phyloP scores from a whole-genome alignment of 176 grass and related monocot species.

The Oryza officinalis region DNA sequence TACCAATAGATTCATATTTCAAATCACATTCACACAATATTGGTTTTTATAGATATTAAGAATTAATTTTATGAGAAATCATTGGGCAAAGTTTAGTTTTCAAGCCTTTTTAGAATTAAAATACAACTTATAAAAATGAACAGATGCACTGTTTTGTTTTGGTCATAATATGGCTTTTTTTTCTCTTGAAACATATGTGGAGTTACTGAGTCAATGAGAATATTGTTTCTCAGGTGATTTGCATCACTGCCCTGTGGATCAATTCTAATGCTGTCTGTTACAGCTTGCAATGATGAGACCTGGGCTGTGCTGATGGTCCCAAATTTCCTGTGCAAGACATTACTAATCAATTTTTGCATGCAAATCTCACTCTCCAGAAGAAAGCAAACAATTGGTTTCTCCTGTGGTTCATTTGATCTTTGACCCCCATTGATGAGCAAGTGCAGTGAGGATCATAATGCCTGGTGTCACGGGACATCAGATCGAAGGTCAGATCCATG shows the following conservation, averaged over 20 bases:
- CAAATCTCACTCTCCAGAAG: not conserved
- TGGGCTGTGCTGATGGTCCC: constrained; percentile 20
- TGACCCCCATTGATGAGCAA: constrained; percentile 34
- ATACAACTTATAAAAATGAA: not conserved
- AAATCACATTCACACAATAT: not conserved
- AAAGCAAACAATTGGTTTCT: not conserved
- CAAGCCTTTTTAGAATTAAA: not conserved
- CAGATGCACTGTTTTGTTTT: not conserved
- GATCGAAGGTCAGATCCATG: constrained; percentile 10
- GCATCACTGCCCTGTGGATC: not conserved
- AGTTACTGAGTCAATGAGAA: not conserved
- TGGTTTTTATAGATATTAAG: not conserved
- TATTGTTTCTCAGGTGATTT: constrained; percentile 9
- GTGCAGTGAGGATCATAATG: constrained; percentile 28
- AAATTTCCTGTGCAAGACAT: not conserved
- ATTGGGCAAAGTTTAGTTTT: not conserved
- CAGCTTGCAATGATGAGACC: not conserved
- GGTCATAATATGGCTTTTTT: not conserved
- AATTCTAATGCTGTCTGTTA: not conserved
- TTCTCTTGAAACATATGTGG: constrained; percentile 5
- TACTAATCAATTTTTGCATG: not conserved
- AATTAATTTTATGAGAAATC: not conserved
- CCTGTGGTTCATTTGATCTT: constrained; percentile 4
- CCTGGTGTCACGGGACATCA: constrained; percentile 16
- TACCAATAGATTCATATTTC: not conserved